These are phyloP conservation scores for Purshia tridentata DNA, from an alignment of 306 rosid genomes.

Conservation along the genomic window DNA sequence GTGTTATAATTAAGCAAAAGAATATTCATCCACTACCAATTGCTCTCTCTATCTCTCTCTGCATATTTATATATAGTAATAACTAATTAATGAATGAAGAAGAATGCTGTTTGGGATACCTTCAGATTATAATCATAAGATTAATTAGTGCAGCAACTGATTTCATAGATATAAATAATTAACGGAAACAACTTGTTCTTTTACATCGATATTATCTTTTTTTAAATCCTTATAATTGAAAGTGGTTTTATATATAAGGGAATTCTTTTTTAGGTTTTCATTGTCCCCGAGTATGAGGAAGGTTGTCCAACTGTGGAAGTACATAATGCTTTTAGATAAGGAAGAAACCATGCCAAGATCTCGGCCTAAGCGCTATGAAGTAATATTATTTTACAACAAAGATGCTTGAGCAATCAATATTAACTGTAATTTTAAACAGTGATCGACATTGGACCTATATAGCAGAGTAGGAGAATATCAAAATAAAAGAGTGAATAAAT, in stretches of 20 bases:
- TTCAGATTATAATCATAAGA: not conserved
- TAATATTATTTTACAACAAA: not conserved
- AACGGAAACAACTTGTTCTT: too few species aligned
- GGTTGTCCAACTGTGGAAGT: constrained; percentile 10
- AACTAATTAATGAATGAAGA: not conserved
- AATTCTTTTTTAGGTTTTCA: not conserved
- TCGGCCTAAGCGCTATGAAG: not conserved
- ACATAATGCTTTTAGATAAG: constrained; percentile 4
- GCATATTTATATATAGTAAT: too few species aligned
- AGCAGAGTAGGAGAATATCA: too few species aligned
- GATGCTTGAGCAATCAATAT: not conserved
- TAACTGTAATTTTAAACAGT: not conserved
- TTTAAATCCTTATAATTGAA: not conserved
- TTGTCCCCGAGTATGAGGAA: constrained; percentile 2
- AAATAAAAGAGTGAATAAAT: too few species aligned
- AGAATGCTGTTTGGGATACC: not conserved
- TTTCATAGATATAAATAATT: too few species aligned
- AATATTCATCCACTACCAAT: not conserved
- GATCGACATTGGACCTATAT: too few species aligned
- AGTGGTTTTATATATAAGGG: not conserved
- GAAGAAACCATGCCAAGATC: constrained; percentile 2
- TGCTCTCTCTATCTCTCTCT: not conserved
- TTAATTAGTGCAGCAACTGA: not conserved
- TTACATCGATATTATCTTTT: not conserved
- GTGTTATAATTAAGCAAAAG: too few species aligned